phyloP scores from a whole-genome alignment of 768 basidiomycete species.

The Chalciporus chontae region DNA sequence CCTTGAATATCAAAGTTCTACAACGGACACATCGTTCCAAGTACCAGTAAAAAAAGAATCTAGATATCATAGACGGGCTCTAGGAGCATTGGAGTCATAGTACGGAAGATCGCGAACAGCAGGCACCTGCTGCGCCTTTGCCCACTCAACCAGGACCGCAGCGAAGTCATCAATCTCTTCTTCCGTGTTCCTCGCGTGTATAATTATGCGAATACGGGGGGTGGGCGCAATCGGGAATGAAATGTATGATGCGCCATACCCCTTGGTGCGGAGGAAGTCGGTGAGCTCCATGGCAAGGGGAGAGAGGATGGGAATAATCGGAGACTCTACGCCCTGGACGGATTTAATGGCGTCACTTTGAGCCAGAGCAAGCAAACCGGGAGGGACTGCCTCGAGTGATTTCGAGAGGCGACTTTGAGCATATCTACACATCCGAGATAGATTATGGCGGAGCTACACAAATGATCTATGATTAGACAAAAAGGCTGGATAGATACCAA shows the following conservation, averaged over 20 bases:
- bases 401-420: constrained; percentile 5
- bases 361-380: too few species aligned
- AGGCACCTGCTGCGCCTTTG: not conserved
- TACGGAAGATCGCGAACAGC: too few species aligned
- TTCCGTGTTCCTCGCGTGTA: constrained; percentile 19
- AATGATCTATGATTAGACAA: not conserved
- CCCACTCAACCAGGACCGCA: constrained; percentile 12
- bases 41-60: too few species aligned
- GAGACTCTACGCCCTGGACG: constrained; percentile 12
- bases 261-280: constrained; percentile 11
- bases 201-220: constrained; percentile 15
- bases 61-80: too few species aligned
- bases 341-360: not conserved
- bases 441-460: constrained; percentile 14
- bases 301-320: constrained; percentile 19
- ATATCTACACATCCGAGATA: constrained; percentile 11
- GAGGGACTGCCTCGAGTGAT: constrained; percentile 5
- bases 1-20: too few species aligned
- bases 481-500: too few species aligned
- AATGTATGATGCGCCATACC: constrained; percentile 10
- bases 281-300: constrained; percentile 8
- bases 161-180: constrained; percentile 12
- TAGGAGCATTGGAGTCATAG: too few species aligned
- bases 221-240: constrained; percentile 15
- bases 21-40: too few species aligned